These are phyloP conservation scores for Trichoderma arundinaceum DNA, from an alignment of 2,329 filamentous ascomycete genomes.

Conservation along the genomic window DNA sequence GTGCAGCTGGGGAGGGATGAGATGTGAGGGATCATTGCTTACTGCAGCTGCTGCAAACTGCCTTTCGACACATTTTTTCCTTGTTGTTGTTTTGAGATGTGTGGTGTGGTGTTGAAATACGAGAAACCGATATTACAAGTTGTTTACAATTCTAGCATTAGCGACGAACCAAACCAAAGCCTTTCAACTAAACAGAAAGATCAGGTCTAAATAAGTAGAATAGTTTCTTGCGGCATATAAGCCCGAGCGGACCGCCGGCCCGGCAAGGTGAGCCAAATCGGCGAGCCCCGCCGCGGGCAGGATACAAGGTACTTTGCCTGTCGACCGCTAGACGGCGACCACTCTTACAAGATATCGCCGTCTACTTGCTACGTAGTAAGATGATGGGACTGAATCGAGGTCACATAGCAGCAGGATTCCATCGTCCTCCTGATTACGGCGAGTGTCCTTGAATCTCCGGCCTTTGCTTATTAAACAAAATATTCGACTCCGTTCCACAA, in stretches of 20 bases:
- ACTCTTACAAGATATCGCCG: background rate
- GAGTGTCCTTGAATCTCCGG: too few relatives aligned
- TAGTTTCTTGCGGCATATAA: too few relatives aligned
- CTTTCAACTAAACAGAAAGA: too few relatives aligned
- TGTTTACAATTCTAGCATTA: too few relatives aligned
- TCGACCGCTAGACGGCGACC: background rate
- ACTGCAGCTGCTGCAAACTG: constrained; percentile 68
- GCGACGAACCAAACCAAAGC: too few relatives aligned
- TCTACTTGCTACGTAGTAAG: background rate
- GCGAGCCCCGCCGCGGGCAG: constrained; percentile 17
- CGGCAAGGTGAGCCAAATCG: constrained; percentile 12
- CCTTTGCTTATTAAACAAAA: background rate
- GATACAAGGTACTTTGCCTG: background rate
- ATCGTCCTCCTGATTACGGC: background rate
- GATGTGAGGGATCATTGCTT: constrained; percentile 42
- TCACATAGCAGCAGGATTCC: background rate
- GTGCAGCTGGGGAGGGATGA: background rate
- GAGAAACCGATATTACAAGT: too few relatives aligned
- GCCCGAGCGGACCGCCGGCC: background rate
- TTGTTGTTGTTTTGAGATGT: background rate
- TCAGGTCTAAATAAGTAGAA: too few relatives aligned
- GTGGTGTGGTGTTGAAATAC: background rate
- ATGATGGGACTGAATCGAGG: background rate
- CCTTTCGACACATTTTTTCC: constrained; percentile 66
- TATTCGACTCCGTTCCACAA: background rate